A percentile compares a stretch with the other conserved stretches of the same genome.
phyloP scores from a whole-genome alignment of 192 early-diverging fungal species.

The Rhizophagus prolifer region DNA sequence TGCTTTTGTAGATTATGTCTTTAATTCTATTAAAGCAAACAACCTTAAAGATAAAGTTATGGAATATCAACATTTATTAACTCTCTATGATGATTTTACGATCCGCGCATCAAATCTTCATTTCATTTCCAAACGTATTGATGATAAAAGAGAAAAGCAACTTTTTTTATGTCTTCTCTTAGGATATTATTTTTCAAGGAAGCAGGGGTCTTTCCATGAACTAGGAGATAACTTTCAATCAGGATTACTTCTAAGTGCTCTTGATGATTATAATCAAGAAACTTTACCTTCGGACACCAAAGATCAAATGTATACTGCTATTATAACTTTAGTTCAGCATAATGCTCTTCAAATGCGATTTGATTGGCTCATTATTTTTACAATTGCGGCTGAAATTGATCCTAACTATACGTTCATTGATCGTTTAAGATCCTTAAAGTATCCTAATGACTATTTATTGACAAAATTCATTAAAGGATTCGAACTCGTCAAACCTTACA shows the following conservation, averaged over 20 bases:
- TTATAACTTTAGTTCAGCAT: not conserved
- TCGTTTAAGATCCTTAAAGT: not conserved
- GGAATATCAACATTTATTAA: not conserved
- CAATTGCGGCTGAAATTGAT: not conserved
- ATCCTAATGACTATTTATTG: not conserved
- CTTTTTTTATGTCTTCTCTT: constrained; percentile 3
- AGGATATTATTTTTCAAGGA: not conserved
- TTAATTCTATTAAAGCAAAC: not conserved
- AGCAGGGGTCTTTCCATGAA: not conserved
- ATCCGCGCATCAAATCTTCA: not conserved
- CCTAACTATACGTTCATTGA: not conserved
- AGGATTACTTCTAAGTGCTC: not conserved
- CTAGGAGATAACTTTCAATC: not conserved
- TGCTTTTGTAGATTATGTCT: not conserved
- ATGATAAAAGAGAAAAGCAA: not conserved
- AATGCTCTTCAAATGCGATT: not conserved
- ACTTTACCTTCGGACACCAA: not conserved
- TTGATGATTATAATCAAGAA: not conserved
- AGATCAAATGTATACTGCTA: not conserved
- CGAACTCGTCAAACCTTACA: not conserved
- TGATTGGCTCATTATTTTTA: constrained; percentile 7
- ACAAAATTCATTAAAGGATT: not conserved
- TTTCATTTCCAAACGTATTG: not conserved
- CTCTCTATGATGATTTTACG: not conserved
- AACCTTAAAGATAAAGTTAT: constrained; percentile 14